Base-by-base conservation (phyloP, 495 filamentous ascomycete genomes). In the Aspergillus mulundensis region DNA sequence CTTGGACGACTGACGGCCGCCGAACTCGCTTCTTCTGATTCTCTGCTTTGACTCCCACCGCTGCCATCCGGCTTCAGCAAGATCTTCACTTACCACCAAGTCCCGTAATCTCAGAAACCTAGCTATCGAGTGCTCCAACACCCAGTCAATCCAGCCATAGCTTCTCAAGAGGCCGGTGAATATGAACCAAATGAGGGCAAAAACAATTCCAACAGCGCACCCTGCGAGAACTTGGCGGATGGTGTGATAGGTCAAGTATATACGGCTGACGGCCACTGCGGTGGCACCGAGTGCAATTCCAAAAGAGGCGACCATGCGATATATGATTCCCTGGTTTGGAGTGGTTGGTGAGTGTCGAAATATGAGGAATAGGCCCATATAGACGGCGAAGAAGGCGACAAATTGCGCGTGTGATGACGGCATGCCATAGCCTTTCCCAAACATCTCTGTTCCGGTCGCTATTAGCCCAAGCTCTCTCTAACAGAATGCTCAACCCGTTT, bases 391-490 rank as follows among this genome's bases (percentile, higher is more conserved):
- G 76, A 89, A 99, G 10, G 85, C 77, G 45, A 89, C 86, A 67
- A 96, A 99, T 71, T 99, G 94, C 10, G 94, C 89, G 74, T 99
- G 94, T 23, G 91, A 96, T 43, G 87, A 91, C n/a, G 94, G 94
- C 94, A 99, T 99, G 59, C 94, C 94, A 65, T 97, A 99, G 56
- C 94, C 94, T 70, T 96, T 96, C 36, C 88, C 88, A 55, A 85
- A 81, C 80, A 89, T 88, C 72, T 88, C 87, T 88, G 74, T n/a
- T 23, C 3, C 16, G 30, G 5, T 52, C 19, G 24, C 12, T 23
- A 19, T 59, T 43, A 54, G 57, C 18, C 23, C 50, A 21, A 25
- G 53, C 24, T 8, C 5, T 14, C 39, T 44, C 36, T 15, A 5
- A 20, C 15, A 14, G n/a, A 5, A 30, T 8, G 18, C 24, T 25